Conservation (phyloP, 768 basidiomycete species). For the Suillus weaverae region DNA sequence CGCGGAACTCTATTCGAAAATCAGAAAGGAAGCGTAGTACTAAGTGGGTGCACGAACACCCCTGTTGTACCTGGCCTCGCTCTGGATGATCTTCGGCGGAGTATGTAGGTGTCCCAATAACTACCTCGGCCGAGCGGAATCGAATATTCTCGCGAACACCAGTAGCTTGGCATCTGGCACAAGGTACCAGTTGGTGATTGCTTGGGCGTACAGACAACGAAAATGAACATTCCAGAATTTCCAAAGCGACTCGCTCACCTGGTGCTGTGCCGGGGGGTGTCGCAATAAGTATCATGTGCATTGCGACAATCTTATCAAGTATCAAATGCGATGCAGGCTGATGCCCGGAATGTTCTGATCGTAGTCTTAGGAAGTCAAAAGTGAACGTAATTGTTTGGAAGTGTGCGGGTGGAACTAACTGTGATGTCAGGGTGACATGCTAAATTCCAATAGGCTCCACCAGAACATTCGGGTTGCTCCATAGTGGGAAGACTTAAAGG, state of each 20-base stretch:
- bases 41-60: background rate
- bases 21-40: background rate
- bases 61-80: background rate
- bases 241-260: background rate
- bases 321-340: background rate
- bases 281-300: background rate
- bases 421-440: background rate
- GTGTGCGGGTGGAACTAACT: background rate
- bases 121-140: background rate
- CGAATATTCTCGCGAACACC: background rate
- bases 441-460: background rate
- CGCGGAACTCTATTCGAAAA: background rate
- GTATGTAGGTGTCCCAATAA: background rate
- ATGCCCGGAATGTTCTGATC: background rate
- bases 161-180: background rate
- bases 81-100: background rate
- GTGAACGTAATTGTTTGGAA: background rate
- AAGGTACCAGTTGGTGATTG: background rate
- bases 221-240: background rate
- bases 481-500: background rate
- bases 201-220: background rate
- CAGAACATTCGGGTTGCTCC: background rate
- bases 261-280: background rate
- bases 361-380: background rate
- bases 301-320: background rate